Evolutionary conservation across 2,329 filamentous ascomycete genomes (phyloP).

Genomic region (Pezicula rhizophila): DNA sequence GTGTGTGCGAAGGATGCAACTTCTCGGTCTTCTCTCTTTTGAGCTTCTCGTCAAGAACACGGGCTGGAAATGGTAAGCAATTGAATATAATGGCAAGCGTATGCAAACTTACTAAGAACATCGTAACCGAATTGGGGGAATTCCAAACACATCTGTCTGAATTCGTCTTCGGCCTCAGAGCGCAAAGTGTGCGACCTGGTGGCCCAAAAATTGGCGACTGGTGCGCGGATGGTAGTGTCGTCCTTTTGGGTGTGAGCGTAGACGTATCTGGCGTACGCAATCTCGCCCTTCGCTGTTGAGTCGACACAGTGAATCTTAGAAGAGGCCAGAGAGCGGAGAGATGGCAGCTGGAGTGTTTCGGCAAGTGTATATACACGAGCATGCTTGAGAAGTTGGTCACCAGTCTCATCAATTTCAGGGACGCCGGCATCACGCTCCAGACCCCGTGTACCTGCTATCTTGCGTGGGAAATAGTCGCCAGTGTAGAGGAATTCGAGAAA

Average conservation of each 20-base stretch:
- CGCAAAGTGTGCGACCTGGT: constrained; percentile 73
- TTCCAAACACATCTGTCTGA: constrained; percentile 78
- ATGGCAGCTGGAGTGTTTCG: constrained; percentile 64
- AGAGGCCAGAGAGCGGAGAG: constrained; percentile 70
- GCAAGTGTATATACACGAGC: constrained; percentile 86
- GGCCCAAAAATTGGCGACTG: constrained; percentile 88
- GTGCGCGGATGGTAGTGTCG: constrained; percentile 69
- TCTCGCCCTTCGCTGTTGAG: constrained; percentile 82
- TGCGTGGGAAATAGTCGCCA: constrained; percentile 76
- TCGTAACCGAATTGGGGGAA: constrained; percentile 91
- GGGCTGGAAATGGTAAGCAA: constrained; percentile 37
- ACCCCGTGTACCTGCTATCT: constrained; percentile 53
- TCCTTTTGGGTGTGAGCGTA: constrained; percentile 69
- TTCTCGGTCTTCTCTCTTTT: constrained; percentile 57
- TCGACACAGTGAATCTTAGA: constrained; percentile 90
- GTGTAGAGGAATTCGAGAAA: constrained; percentile 83
- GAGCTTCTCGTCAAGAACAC: constrained; percentile 61
- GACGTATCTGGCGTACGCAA: constrained; percentile 85
- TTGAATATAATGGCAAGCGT: constrained; percentile 5
- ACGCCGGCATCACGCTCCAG: constrained; percentile 64
- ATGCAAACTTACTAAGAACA: constrained; percentile 61
- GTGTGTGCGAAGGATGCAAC: constrained; percentile 35
- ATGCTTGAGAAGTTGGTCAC: constrained; percentile 79
- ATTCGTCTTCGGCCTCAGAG: constrained; percentile 80
- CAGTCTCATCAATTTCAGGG: constrained; percentile 67